These are phyloP conservation scores for Hygrocybe coccinea DNA, from an alignment of 768 basidiomycete genomes.

Conservation along the genomic window DNA sequence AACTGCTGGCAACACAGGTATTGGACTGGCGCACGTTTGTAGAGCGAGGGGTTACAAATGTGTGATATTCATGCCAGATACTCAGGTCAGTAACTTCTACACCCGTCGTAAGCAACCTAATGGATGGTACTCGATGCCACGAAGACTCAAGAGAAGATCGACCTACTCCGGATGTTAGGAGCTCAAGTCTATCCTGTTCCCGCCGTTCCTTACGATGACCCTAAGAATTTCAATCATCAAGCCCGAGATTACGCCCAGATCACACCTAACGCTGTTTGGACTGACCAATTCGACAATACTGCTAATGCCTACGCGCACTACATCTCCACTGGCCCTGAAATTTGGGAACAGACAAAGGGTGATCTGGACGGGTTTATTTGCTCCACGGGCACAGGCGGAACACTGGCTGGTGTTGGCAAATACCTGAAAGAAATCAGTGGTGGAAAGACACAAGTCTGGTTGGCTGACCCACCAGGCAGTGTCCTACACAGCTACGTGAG, in stretches of 20 bases:
- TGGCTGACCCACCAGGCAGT: slow-evolving; percentile 96
- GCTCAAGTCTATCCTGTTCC: slow-evolving; percentile 96
- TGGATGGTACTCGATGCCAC: not conserved
- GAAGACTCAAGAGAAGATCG: slow-evolving; percentile 98
- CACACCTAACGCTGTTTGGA: slow-evolving; percentile 85
- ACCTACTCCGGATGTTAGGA: slow-evolving; percentile 93
- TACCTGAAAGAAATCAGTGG: slow-evolving; percentile 77
- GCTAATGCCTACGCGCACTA: slow-evolving; percentile 91
- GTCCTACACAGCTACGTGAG: slow-evolving; percentile 79
- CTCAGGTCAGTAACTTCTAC: slow-evolving; percentile 50
- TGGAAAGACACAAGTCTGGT: slow-evolving; percentile 81
- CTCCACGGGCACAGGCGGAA: slow-evolving; percentile 93
- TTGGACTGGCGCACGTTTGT: slow-evolving; percentile 93
- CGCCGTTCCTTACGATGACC: slow-evolving; percentile 93
- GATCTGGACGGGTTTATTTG: slow-evolving; percentile 88
- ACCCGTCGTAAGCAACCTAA: not conserved
- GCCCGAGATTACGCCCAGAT: slow-evolving; percentile 80
- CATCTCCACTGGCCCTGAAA: slow-evolving; percentile 89
- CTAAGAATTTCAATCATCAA: slow-evolving; percentile 96
- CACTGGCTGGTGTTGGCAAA: slow-evolving; percentile 83
- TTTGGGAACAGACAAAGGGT: slow-evolving; percentile 85
- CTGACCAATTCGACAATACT: slow-evolving; percentile 95
- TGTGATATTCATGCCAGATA: slow-evolving; percentile 98
- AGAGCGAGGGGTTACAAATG: slow-evolving; percentile 90
- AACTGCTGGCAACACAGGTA: slow-evolving; percentile 97